Conservation (phyloP, 1,284 basidiomycete genomes). For the Ustilago curta region DNA sequence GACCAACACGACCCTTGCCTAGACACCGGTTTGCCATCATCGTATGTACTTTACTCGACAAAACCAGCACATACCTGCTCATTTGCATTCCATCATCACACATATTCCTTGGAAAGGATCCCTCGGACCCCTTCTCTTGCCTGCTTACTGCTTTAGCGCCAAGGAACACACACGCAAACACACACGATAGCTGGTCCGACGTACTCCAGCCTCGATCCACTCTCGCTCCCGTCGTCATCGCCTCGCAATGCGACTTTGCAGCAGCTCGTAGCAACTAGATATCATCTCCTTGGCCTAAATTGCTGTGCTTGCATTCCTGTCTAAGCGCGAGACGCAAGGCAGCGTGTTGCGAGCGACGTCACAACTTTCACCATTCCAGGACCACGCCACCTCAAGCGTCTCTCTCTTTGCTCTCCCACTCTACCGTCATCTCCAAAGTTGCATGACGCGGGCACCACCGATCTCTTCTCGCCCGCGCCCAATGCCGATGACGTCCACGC, state of each 20-base stretch:
- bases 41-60: too few species aligned
- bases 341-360: conserved; percentile 11
- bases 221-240: too few species aligned
- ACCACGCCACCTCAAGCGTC: conserved; percentile 51
- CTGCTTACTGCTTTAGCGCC: too few species aligned
- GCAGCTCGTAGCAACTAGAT: not conserved
- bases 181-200: too few species aligned
- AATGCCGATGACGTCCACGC: conserved; percentile 13
- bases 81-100: not conserved
- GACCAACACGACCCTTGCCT: conserved; percentile 6
- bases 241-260: not conserved
- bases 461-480: conserved; percentile 27
- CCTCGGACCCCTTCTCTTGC: too few species aligned
- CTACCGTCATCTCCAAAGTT: conserved; percentile 28
- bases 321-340: conserved; percentile 3
- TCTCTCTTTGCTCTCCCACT: conserved; percentile 45
- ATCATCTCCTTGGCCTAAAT: too few species aligned
- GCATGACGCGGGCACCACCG: conserved; percentile 12
- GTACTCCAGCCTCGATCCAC: not conserved
- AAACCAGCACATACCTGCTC: not conserved
- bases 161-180: too few species aligned
- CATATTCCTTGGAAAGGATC: not conserved
- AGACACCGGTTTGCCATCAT: not conserved
- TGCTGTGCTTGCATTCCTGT: conserved; percentile 3
- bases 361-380: conserved; percentile 34